Percentiles rank a stretch among this genome's conserved stretches.
Conservation (phyloP, 164 flowering plant species). For the Magnolia changhungtana region DNA sequence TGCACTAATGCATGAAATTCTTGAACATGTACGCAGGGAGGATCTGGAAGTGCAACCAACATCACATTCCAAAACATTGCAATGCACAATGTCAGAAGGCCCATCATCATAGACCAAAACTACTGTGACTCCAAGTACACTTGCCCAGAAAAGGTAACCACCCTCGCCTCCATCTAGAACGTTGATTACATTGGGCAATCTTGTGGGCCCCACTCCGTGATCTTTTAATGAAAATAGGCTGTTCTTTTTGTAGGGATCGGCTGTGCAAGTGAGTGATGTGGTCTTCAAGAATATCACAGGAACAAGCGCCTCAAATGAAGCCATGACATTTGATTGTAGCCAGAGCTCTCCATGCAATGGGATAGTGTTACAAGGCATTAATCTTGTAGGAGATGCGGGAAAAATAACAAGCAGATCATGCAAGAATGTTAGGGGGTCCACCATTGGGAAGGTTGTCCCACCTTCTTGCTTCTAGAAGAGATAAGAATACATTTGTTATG, state of each 20-base stretch:
- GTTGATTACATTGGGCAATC: too few species aligned
- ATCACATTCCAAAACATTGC: conserved; percentile 36
- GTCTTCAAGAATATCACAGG: conserved; percentile 44
- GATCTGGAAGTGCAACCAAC: conserved; percentile 43
- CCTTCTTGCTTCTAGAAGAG: conserved; percentile 11
- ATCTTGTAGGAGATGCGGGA: conserved; percentile 19
- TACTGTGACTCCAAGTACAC: conserved; percentile 46
- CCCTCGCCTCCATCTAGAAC: too few species aligned
- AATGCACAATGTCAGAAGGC: conserved; percentile 44
- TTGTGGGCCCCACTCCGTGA: too few species aligned
- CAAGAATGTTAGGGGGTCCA: conserved; percentile 24
- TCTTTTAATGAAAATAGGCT: too few species aligned
- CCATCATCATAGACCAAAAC: conserved; percentile 53
- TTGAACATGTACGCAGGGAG: conserved; percentile 31
- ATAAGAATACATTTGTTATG: neutral
- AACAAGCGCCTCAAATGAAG: conserved; percentile 43
- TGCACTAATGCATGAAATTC: neutral
- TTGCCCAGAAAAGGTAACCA: conserved; percentile 40
- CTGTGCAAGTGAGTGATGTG: conserved; percentile 45
- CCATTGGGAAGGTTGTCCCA: conserved; percentile 17
- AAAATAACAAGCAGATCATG: conserved; percentile 20
- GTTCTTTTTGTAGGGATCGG: conserved; percentile 25
- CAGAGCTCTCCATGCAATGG: conserved; percentile 36
- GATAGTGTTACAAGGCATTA: conserved; percentile 34
- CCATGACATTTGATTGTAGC: conserved; percentile 45